Conservation (phyloP, 176 grass and related monocot genomes). For the Phoenix dactylifera region DNA sequence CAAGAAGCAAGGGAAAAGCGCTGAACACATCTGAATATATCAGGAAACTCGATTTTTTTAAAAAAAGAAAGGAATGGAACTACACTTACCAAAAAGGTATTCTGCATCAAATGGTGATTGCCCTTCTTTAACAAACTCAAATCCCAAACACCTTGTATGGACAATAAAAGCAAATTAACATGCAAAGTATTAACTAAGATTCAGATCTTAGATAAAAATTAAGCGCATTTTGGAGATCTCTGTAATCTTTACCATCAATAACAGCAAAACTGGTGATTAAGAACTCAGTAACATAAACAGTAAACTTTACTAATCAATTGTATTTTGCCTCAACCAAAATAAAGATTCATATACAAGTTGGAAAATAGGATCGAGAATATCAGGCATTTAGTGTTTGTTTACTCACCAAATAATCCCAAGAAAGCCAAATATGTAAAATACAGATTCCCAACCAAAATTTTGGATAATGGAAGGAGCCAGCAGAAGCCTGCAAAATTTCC, state of each 20-base stretch:
- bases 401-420: conserved; percentile 90
- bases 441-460: conserved; percentile 88
- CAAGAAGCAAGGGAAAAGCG: no score
- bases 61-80: conserved; percentile 11
- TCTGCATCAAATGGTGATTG: conserved; percentile 28
- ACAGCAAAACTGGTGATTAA: no score
- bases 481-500: conserved; percentile 55
- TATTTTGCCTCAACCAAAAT: no score
- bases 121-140: conserved; percentile 77
- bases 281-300: no score
- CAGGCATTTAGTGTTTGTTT: conserved; percentile 4
- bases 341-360: not conserved
- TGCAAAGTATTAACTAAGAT: no score
- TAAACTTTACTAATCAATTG: no score
- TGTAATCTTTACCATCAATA: no score
- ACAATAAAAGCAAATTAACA: not conserved
- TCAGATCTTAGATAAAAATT: no score
- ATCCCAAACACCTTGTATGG: conserved; percentile 59
- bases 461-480: conserved; percentile 87
- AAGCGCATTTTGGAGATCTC: no score
- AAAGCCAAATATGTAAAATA: conserved; percentile 92
- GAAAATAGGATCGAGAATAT: not conserved
- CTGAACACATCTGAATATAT: no score
- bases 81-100: conserved; percentile 45
- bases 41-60: no score